Base-by-base conservation (phyloP, 2,329 filamentous ascomycete genomes). In the Fusarium sp. region DNA sequence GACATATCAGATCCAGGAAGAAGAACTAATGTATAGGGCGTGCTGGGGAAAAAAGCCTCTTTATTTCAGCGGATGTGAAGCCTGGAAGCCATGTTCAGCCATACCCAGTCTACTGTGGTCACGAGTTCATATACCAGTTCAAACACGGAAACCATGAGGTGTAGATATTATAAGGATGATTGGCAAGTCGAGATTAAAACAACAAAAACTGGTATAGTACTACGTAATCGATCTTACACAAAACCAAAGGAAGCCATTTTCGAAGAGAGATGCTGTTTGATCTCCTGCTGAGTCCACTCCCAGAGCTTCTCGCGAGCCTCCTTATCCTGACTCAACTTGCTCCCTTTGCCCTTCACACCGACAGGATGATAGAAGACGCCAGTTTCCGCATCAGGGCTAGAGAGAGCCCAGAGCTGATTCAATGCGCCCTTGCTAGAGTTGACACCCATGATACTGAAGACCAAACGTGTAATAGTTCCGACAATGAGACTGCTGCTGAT, bases 221-320 rank as follows among this genome's bases (percentile, higher is more conserved):
- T 28, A 12, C 27, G 11, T 28, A 28, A 28, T 28, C 4, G 27
- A 28, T 28, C 11, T 1, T 28, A 6, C 27, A 28, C 0, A 12
- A 28, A 4, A 11, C 8, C 1, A 0, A 16, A 20, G 7, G 14
- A 8, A 7, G 5, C 7, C 4, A 9, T 3, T 4, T 3, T 5
- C 43, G 7, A 62, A 0, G 37, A 16, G 1, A 62, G 11, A 2
- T 62, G 59, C 21, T 62, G 45, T 9, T 32, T 30, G 9, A 62
- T 62, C 18, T 62, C 59, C 3, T 61, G 25, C 11, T 61, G 40
- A 0, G 59, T 62, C 57, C 57, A 63, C 1, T 63, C 59, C 59
- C 59, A 63, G 12, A 63, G 58, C 20, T 27, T 55, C 6, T 63
- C 59, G 3, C 57, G 21, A 3, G 27, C 21, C 2, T 55, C 40